These are phyloP conservation scores for Pseudocercospora macadamiae DNA, from an alignment of 2,329 filamentous ascomycete species.

Conservation along the genomic window DNA sequence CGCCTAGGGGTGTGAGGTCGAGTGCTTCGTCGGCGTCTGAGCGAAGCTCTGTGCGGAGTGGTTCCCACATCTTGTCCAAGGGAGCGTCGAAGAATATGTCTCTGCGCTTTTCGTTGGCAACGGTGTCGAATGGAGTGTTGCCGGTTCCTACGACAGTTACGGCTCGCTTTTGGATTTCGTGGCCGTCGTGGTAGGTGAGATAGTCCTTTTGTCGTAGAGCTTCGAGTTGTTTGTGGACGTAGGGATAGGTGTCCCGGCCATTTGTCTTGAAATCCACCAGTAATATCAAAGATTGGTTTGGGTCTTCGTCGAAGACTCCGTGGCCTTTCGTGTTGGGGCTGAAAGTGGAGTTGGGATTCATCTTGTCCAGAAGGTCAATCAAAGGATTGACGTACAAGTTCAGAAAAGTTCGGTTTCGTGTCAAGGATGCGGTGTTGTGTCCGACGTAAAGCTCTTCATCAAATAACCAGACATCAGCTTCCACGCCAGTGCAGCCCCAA, in stretches of 20 bases:
- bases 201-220: slow-evolving; percentile 62
- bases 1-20: background rate
- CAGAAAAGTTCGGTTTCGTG: slow-evolving; percentile 60
- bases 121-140: slow-evolving; percentile 60
- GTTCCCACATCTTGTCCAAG: slow-evolving; percentile 19
- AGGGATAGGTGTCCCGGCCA: slow-evolving; percentile 55
- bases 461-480: slow-evolving; percentile 70
- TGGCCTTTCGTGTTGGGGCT: slow-evolving; percentile 42
- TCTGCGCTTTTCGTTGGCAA: slow-evolving; percentile 57
- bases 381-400: slow-evolving; percentile 69
- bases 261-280: slow-evolving; percentile 71
- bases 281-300: slow-evolving; percentile 55
- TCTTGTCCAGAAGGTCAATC: slow-evolving; percentile 58
- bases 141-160: slow-evolving; percentile 73
- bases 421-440: slow-evolving; percentile 61
- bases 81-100: slow-evolving; percentile 49
- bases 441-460: slow-evolving; percentile 64
- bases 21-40: background rate
- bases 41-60: slow-evolving; percentile 5
- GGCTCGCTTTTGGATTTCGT: slow-evolving; percentile 55
- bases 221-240: slow-evolving; percentile 59
- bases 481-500: slow-evolving; percentile 64
- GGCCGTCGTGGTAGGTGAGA: slow-evolving; percentile 54
- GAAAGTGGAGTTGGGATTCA: slow-evolving; percentile 56
- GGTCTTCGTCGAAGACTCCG: slow-evolving; percentile 56